A percentile compares a stretch with the other conserved stretches of the same genome.
Conservation (phyloP, 257 asterid genomes). For the Solanum boliviense region DNA sequence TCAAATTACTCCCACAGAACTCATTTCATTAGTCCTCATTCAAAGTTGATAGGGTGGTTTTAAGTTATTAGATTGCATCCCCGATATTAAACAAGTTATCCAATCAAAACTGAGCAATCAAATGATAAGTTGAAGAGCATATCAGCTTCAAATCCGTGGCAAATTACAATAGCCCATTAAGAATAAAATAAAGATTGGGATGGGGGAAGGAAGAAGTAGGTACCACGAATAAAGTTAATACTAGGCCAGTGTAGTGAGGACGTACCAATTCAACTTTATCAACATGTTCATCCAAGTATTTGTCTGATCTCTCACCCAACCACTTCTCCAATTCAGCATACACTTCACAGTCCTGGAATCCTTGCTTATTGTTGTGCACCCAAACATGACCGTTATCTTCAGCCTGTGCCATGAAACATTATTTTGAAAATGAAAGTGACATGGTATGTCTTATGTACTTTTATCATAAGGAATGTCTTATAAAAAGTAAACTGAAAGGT, state of each 20-base stretch:
- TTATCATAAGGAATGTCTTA: not conserved
- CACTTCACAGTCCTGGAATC: conserved; percentile 75
- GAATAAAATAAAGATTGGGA: not conserved
- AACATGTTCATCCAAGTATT: conserved; percentile 48
- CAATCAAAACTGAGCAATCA: not conserved
- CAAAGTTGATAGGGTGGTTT: not conserved
- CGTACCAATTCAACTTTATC: conserved; percentile 59
- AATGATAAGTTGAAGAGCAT: not conserved
- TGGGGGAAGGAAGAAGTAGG: not conserved
- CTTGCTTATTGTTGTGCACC: conserved; percentile 89
- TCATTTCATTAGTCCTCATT: not conserved
- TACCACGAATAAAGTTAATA: not conserved
- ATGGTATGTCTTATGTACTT: not conserved
- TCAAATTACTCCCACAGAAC: not conserved
- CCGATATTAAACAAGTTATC: not conserved
- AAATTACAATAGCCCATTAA: not conserved
- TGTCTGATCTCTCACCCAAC: conserved; percentile 51
- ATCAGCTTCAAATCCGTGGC: not conserved
- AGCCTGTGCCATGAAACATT: conserved; percentile 29
- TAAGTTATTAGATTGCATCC: not conserved
- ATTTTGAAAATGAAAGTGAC: not conserved
- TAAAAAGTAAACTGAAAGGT: not conserved
- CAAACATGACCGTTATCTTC: conserved; percentile 45
- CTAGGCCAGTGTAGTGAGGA: not conserved
- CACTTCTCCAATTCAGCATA: conserved; percentile 74